These are phyloP conservation scores for Alternaria sp. DNA, from an alignment of 2,329 filamentous ascomycete species.

Conservation along the genomic window DNA sequence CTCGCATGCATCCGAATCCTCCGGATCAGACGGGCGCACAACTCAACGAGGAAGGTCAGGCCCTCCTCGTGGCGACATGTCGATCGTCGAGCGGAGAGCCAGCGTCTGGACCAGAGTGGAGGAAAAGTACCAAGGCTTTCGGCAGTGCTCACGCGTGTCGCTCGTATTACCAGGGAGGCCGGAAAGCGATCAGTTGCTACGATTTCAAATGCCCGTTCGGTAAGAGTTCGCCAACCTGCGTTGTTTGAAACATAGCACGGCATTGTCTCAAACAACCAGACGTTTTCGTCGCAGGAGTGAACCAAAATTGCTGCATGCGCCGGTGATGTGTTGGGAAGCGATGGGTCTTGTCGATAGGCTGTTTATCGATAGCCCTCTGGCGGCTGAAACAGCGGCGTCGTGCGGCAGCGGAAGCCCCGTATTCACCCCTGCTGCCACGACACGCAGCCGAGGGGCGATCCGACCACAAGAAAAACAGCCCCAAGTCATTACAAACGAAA, in stretches of 20 bases:
- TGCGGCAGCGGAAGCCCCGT: conserved; percentile 16
- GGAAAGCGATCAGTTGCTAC: not conserved
- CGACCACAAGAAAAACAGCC: conserved; percentile 7
- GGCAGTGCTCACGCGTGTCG: conserved; percentile 1
- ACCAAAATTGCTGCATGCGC: conserved; percentile 1
- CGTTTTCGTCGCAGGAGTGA: not conserved
- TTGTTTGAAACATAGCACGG: conserved; percentile 8
- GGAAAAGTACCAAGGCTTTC: not conserved
- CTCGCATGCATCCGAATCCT: not conserved
- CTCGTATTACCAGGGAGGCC: conserved; percentile 1
- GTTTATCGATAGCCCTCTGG: conserved; percentile 23
- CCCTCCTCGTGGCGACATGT: not conserved
- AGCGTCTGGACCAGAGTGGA: not conserved
- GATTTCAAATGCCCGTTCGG: not conserved
- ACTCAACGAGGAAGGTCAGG: not conserved
- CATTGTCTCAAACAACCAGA: conserved; percentile 1
- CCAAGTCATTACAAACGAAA: conserved; percentile 15
- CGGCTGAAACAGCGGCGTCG: conserved; percentile 25
- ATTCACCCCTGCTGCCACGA: conserved; percentile 10
- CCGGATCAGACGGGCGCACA: not conserved
- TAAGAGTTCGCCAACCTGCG: not conserved
- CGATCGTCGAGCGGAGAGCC: not conserved
- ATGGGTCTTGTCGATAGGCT: conserved; percentile 13
- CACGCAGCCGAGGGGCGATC: conserved; percentile 14
- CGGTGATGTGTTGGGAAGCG: conserved; percentile 15